These are phyloP conservation scores for Pyrus bretschneideri DNA, from an alignment of 306 rosid species.

Conservation along the genomic window DNA sequence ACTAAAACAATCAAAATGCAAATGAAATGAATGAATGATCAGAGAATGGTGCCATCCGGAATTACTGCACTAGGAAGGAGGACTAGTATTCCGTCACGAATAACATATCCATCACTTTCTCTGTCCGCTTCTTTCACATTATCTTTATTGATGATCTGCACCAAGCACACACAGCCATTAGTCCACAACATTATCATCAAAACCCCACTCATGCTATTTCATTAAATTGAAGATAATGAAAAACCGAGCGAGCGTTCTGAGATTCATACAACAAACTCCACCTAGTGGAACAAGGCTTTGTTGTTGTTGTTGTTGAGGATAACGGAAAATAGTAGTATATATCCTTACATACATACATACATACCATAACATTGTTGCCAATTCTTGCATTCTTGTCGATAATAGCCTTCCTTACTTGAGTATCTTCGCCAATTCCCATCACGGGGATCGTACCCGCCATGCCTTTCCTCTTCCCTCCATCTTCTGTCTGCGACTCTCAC, in stretches of 20 bases:
- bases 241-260: too few relatives aligned
- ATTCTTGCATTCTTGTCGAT: constrained; percentile 41
- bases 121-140: constrained; percentile 25
- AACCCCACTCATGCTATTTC: background rate
- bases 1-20: background rate
- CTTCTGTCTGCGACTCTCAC: constrained; percentile 1
- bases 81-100: constrained; percentile 30
- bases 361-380: constrained; percentile 37
- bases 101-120: constrained; percentile 25
- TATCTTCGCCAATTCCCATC: constrained; percentile 30
- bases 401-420: constrained; percentile 26
- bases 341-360: background rate
- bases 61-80: constrained; percentile 22
- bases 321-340: background rate
- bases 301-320: too few relatives aligned
- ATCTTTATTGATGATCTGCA: constrained; percentile 40
- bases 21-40: background rate
- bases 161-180: background rate
- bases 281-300: too few relatives aligned
- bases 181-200: background rate
- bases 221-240: background rate
- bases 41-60: constrained; percentile 23
- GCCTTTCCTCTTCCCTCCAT: background rate
- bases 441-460: constrained; percentile 3
- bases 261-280: too few relatives aligned